Base-by-base conservation (phyloP, 768 basidiomycete species). In the Plicaturopsis crispa region DNA sequence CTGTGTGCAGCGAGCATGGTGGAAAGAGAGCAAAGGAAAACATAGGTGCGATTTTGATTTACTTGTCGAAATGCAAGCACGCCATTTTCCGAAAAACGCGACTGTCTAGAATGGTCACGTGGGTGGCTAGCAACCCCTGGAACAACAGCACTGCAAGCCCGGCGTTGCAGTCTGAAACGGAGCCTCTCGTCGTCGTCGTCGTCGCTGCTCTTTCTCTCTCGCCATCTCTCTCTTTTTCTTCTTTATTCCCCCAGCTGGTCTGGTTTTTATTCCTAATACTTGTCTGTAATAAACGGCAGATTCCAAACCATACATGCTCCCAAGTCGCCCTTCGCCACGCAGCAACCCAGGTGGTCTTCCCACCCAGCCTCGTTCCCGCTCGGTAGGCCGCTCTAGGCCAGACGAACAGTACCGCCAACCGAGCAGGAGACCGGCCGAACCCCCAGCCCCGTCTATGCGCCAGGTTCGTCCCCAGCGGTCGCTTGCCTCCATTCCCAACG, bases 1-100 rank as follows among this genome's bases (percentile, higher is more conserved):
- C 40, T 33, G 31, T 38, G 47, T 39, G 28, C 41, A 30, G 8
- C 17, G 16, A 50, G 34, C 44, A 53, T 49, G 30, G 26, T 28
- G 21, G 24, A 24, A 18, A 24, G 17, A 30, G 3, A 20, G 26
- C 80, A 3, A 79, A 76, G 30, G 84, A 71, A 45, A 78, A 62
- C 28, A 72, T 67, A 12, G 72, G 69, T 18, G 66, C 58, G 1
- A 67, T 52, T 35, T 58, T 8, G 17, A 17, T 22, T 24, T 21
- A 8, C 20, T 13, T 24, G 21, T 13, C 6, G 36, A n/a, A n/a
- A n/a, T n/a, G n/a, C n/a, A n/a, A n/a, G n/a, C n/a, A n/a, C n/a
- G n/a, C n/a, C n/a, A n/a, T 28, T 28, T 8, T 28, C 14, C 14
- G 26, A 28, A 28, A 28, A 14, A 28, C 26, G 26, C 14, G 26